phyloP scores from a whole-genome alignment of 768 basidiomycete species.

The Pleurotus djamor region DNA sequence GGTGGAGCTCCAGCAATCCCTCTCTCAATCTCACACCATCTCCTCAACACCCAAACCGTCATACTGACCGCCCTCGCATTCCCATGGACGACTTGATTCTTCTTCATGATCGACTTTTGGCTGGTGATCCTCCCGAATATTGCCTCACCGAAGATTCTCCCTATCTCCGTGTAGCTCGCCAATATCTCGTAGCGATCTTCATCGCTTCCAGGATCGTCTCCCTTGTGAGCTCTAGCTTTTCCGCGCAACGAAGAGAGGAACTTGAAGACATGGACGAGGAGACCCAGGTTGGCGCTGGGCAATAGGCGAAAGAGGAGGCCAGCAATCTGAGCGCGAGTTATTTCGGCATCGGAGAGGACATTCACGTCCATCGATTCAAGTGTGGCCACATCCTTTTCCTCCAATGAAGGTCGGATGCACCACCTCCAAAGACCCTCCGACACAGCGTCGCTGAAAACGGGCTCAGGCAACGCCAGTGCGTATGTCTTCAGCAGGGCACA shows the following conservation, averaged over 20 bases:
- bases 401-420: conserved; percentile 24
- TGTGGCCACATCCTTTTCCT: not conserved
- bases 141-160: not conserved
- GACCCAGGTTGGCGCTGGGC: conserved; percentile 37
- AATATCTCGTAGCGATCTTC: too few relatives aligned
- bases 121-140: not conserved
- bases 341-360: not conserved
- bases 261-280: conserved; percentile 41
- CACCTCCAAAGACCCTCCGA: conserved; percentile 33
- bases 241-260: conserved; percentile 24
- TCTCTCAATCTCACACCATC: not conserved
- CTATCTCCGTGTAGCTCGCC: conserved; percentile 1
- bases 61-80: conserved; percentile 6
- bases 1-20: not conserved
- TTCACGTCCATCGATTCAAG: conserved; percentile 8
- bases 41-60: not conserved
- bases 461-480: conserved; percentile 36
- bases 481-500: conserved; percentile 39
- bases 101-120: not conserved
- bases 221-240: too few relatives aligned
- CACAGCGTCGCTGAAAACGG: conserved; percentile 28
- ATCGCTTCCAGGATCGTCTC: too few relatives aligned
- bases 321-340: conserved; percentile 22
- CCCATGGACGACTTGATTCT: not conserved
- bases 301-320: conserved; percentile 39